phyloP scores from a whole-genome alignment of 1,284 basidiomycete species.

The Amylostereum areolatum region DNA sequence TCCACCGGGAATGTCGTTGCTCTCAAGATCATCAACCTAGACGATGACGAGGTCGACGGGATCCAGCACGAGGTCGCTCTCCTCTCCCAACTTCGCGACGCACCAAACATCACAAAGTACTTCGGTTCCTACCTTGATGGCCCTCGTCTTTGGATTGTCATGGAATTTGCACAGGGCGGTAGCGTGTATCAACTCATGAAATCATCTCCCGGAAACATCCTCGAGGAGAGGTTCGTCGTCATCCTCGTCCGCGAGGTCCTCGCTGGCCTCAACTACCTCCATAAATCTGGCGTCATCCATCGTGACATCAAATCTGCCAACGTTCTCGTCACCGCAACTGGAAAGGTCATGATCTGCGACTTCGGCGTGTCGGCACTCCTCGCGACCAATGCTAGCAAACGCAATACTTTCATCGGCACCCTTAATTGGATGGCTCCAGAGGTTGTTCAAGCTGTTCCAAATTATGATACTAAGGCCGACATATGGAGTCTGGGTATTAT shows the following conservation, averaged over 20 bases:
- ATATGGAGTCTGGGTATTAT: slow-evolving; percentile 97
- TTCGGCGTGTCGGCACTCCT: slow-evolving; percentile 96
- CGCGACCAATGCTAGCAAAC: slow-evolving; percentile 81
- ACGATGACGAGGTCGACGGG: slow-evolving; percentile 94
- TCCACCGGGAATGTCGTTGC: slow-evolving; percentile 85
- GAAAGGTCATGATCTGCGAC: slow-evolving; percentile 92
- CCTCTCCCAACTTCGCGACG: slow-evolving; percentile 83
- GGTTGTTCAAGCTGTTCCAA: slow-evolving; percentile 81
- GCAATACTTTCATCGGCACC: slow-evolving; percentile 93
- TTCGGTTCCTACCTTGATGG: slow-evolving; percentile 95
- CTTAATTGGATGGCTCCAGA: slow-evolving; percentile 99
- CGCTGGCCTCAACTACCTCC: slow-evolving; percentile 80
- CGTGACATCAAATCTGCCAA: slow-evolving; percentile 97
- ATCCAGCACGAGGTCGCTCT: slow-evolving; percentile 96
- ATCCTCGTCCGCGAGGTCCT: slow-evolving; percentile 90
- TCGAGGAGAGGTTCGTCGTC: slow-evolving; percentile 89
- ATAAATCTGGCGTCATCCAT: slow-evolving; percentile 93
- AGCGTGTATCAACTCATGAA: slow-evolving; percentile 89
- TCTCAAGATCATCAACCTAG: slow-evolving; percentile 97
- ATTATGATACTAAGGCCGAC: slow-evolving; percentile 94
- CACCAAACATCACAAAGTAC: slow-evolving; percentile 92
- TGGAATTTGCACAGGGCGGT: slow-evolving; percentile 97
- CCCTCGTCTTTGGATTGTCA: slow-evolving; percentile 96
- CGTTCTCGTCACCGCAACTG: slow-evolving; percentile 80
- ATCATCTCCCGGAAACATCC: slow-evolving; percentile 72